Evolutionary conservation across 2,329 filamentous ascomycete species (phyloP), one percentile per base, ranked within the genome.

Genomic region (Torrubiella hemipterigena): DNA sequence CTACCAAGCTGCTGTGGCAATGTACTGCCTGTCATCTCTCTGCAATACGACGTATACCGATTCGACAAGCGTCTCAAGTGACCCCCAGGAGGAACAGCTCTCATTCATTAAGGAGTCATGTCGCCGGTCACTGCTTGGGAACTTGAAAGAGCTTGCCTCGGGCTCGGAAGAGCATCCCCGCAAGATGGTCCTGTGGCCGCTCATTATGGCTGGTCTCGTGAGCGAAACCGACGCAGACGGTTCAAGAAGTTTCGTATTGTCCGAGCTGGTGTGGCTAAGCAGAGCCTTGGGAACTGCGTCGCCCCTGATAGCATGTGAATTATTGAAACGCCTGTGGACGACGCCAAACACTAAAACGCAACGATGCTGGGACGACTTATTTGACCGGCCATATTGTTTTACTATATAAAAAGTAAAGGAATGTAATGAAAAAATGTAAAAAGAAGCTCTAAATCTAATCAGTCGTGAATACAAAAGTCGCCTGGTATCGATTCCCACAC

Each of bases 141-240:
- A 34, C 15, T 34, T 44, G 16, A 31, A 33, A 26, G 33, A 30
- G 4, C 22, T 42, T 4, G 24, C 32, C 4, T 28, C 17, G 4
- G 19, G 27, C 11, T 17, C 32, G 6, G 28, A 32, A 5, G 17
- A 16, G 5, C 34, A 38, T 7, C 32, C 47, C 7, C 34, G 38
- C 12, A 42, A 41, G 22, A 27, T 44, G 6, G 32, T 42, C n/a
- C 25, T 43, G 2, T 50, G 48, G 48, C 42, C 46, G 25, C 34
- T 48, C 6, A 29, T 47, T 1, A 45, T 50, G 7, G 42, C 39
- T 1, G 48, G 46, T 2, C 36, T 48, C 6, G 38, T 42, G 29
- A 30, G 42, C 2, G 32, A 36, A 2, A 27, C 35, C 7, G 34
- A 34, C 3, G 36, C 40, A 6, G 10, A 29, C 1, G 32, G 27